phyloP scores from a whole-genome alignment of 176 grass and related monocot species.

The Urochloa ruziziensis region DNA sequence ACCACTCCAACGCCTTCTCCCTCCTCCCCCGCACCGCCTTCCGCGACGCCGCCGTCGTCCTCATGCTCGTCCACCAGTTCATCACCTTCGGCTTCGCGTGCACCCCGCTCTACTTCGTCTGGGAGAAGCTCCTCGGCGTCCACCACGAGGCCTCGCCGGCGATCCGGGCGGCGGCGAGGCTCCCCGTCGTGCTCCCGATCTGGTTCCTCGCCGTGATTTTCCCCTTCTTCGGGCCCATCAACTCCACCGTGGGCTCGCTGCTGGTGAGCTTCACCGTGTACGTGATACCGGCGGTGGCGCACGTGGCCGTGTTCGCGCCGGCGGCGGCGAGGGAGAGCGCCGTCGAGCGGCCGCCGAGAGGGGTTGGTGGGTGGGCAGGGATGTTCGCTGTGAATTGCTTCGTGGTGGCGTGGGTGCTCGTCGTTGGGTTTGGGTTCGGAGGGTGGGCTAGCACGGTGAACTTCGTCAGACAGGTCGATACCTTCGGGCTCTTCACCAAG shows the following conservation, averaged over 20 bases:
- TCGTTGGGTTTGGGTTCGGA: constrained; percentile 91
- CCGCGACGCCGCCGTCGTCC: constrained; percentile 70
- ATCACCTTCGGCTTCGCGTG: constrained; percentile 97
- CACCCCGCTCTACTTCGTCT: constrained; percentile 95
- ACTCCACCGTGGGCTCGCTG: constrained; percentile 85
- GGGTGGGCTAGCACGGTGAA: constrained; percentile 93
- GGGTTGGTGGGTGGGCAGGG: constrained; percentile 64
- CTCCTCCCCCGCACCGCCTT: constrained; percentile 72
- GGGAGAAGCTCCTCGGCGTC: constrained; percentile 89
- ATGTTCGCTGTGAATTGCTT: constrained; percentile 68
- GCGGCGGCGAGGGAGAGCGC: constrained; percentile 84
- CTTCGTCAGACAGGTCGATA: constrained; percentile 71
- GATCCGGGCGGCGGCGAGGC: constrained; percentile 35
- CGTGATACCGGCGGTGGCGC: constrained; percentile 80
- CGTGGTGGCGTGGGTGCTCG: constrained; percentile 82
- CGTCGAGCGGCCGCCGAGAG: constrained; percentile 72
- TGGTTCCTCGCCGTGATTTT: constrained; percentile 97
- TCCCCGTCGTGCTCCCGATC: constrained; percentile 74
- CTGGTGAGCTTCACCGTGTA: constrained; percentile 99
- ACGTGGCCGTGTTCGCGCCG: constrained; percentile 78
- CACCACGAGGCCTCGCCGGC: constrained; percentile 19
- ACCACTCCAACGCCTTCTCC: constrained; percentile 95
- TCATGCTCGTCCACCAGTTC: constrained; percentile 97
- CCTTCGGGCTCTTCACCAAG: constrained; percentile 94
- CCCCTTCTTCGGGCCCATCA: constrained; percentile 96